Evolutionary conservation across 306 rosid species (phyloP).

Genomic region (Astragalus membranaceus): DNA sequence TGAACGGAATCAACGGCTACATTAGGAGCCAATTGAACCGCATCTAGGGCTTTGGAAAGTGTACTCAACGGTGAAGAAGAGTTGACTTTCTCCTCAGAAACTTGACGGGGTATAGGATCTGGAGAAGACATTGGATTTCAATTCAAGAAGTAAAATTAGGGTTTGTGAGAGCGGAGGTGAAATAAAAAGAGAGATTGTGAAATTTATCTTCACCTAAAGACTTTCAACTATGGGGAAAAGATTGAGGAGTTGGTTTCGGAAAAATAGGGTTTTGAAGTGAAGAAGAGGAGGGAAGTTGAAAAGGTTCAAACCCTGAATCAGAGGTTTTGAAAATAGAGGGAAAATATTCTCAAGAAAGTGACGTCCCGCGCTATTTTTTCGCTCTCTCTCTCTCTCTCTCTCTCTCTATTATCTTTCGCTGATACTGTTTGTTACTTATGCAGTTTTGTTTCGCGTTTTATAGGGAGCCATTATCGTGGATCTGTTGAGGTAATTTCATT

Average conservation of each 20-base stretch:
- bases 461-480: neutral
- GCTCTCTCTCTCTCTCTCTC: neutral
- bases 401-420: neutral
- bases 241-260: neutral
- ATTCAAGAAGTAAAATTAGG: neutral
- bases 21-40: neutral
- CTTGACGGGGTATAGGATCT: neutral
- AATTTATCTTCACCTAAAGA: neutral
- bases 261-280: constrained; percentile 12
- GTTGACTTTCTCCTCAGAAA: neutral
- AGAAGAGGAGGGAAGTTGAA: constrained; percentile 44
- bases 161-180: constrained; percentile 1
- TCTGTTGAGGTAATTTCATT: neutral
- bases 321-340: constrained; percentile 18
- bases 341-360: constrained; percentile 20
- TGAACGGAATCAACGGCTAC: neutral
- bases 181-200: neutral
- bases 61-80: neutral
- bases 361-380: constrained; percentile 12
- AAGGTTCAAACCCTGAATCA: constrained; percentile 8
- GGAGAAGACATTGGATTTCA: neutral
- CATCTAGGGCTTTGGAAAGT: constrained; percentile 13
- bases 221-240: neutral
- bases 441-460: neutral
- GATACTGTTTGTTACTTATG: neutral